A percentile compares a stretch with the other conserved stretches of the same genome.
Evolutionary conservation across 2,329 filamentous ascomycete genomes (phyloP).

Genomic region (Fusarium concolor): DNA sequence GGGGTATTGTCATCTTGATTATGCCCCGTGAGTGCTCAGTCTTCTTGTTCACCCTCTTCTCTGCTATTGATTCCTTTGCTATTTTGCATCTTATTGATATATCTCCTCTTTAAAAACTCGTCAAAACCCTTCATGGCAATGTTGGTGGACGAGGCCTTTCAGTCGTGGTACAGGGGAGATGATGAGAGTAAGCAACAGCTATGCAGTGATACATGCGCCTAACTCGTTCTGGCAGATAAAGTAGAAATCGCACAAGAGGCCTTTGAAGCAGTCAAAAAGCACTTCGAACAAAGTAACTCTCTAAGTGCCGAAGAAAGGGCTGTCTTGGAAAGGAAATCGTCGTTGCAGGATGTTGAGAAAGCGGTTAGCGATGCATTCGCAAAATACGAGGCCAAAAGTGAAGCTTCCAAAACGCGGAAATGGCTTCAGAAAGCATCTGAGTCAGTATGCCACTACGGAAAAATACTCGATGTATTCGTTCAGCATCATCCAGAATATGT

Average conservation of each 20-base stretch:
- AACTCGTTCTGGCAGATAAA: neutral
- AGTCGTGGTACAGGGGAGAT: constrained; percentile 1
- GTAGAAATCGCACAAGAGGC: neutral
- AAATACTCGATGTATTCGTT: constrained; percentile 14
- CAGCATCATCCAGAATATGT: constrained; percentile 29
- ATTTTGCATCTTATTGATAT: no score
- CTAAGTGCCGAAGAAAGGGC: neutral
- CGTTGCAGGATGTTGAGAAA: neutral
- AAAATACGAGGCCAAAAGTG: neutral
- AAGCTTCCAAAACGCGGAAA: neutral
- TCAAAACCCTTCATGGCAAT: neutral
- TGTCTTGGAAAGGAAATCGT: neutral
- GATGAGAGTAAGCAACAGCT: neutral
- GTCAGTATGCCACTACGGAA: constrained; percentile 6
- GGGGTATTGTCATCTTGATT: neutral
- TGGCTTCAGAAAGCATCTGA: neutral
- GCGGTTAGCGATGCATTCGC: neutral
- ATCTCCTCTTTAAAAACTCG: fast-evolving
- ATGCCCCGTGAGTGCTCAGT: neutral
- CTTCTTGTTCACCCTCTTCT: neutral
- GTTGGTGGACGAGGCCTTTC: neutral
- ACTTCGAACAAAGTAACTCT: neutral
- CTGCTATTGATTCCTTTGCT: no score
- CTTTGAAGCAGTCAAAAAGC: neutral
- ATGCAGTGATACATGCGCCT: neutral